Evolutionary conservation across 2,329 filamentous ascomycete species (phyloP).

Genomic region (Nemania sp.): DNA sequence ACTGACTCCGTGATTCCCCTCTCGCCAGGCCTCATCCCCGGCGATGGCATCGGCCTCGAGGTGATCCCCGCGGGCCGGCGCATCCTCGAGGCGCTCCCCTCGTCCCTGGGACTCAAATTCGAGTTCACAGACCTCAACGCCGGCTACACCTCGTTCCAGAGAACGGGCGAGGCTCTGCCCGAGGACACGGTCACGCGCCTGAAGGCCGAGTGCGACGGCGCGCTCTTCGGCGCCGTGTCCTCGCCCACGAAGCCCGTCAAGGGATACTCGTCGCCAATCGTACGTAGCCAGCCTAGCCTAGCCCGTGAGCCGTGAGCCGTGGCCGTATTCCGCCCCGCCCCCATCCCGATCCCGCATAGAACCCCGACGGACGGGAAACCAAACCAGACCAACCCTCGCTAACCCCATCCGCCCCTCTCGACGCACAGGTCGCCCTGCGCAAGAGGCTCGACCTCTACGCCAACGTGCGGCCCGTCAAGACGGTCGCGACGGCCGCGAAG

Average conservation of each 20-base stretch:
- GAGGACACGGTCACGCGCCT: slow-evolving; percentile 89
- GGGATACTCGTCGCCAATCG: slow-evolving; percentile 96
- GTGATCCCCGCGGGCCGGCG: slow-evolving; percentile 94
- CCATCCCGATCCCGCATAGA: too few species aligned
- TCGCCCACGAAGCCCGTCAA: slow-evolving; percentile 88
- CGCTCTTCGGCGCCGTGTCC: slow-evolving; percentile 93
- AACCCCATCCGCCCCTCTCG: too few species aligned
- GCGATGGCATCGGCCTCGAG: slow-evolving; percentile 97
- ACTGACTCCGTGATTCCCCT: too few species aligned
- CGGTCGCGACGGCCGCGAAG: slow-evolving; percentile 64
- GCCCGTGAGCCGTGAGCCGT: too few species aligned
- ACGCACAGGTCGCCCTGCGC: slow-evolving; percentile 71
- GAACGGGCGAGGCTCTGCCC: slow-evolving; percentile 84
- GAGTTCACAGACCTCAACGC: slow-evolving; percentile 92
- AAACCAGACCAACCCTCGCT: neutral
- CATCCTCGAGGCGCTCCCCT: slow-evolving; percentile 87
- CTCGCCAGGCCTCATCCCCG: slow-evolving; percentile 95
- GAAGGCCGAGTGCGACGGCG: slow-evolving; percentile 89
- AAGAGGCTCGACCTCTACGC: slow-evolving; percentile 95
- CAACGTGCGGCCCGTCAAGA: slow-evolving; percentile 96
- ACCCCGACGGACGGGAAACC: too few species aligned
- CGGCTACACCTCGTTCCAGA: slow-evolving; percentile 91
- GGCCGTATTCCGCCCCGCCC: too few species aligned
- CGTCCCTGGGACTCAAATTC: slow-evolving; percentile 91
- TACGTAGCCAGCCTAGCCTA: too few species aligned